These are phyloP conservation scores for Berkeleyomyces basicola DNA, from an alignment of 2,329 filamentous ascomycete genomes.

Conservation along the genomic window DNA sequence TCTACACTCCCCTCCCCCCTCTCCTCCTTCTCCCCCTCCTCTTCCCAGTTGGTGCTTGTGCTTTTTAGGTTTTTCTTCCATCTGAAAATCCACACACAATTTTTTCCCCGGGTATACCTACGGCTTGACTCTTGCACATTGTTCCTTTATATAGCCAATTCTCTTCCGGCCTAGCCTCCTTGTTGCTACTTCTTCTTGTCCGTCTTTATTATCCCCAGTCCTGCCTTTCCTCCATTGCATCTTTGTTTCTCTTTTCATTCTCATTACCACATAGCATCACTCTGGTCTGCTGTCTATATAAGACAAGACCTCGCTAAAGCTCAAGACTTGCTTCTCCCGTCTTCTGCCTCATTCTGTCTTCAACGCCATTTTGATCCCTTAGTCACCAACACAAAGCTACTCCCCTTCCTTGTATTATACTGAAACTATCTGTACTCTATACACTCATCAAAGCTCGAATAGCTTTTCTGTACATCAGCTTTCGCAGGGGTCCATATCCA, in stretches of 20 bases:
- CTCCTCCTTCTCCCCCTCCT: not conserved
- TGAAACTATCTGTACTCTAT: not conserved
- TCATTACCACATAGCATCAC: not conserved
- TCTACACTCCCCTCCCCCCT: slow-evolving; percentile 4
- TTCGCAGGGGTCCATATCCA: not conserved
- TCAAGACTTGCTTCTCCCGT: not conserved
- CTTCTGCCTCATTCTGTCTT: not conserved
- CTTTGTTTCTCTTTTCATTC: not conserved
- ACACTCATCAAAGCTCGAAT: not conserved
- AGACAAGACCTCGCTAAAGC: not conserved
- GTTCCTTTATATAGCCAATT: not conserved
- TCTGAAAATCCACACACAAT: not conserved
- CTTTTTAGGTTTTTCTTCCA: not conserved
- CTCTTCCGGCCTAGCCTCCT: not conserved
- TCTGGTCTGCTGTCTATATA: not conserved
- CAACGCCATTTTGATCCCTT: not conserved
- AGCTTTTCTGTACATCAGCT: not conserved
- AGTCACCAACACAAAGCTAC: not conserved
- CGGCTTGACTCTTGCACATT: not conserved
- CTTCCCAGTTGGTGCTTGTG: not conserved
- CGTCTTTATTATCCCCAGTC: not conserved
- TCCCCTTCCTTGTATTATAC: not conserved
- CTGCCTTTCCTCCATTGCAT: not conserved
- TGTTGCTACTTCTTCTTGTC: not conserved
- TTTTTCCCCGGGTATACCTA: not conserved